These are phyloP conservation scores for Glycine latifolia DNA, from an alignment of 306 rosid genomes.

Conservation along the genomic window DNA sequence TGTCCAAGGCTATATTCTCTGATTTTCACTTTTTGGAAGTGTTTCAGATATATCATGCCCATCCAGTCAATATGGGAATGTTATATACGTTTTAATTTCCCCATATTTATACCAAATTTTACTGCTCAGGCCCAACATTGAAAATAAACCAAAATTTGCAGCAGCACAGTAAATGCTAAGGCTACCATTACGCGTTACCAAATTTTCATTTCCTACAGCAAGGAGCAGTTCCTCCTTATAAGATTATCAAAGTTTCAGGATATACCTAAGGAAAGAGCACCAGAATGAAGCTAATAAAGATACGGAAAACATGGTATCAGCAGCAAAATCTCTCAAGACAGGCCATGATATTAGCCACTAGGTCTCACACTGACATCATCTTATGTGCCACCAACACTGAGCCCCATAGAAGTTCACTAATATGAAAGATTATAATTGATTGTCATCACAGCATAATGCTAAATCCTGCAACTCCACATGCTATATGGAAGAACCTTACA, in stretches of 20 bases:
- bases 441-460: neutral
- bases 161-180: slow-evolving; percentile 11
- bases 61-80: slow-evolving; percentile 25
- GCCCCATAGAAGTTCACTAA: neutral
- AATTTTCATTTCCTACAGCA: slow-evolving; percentile 25
- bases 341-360: neutral
- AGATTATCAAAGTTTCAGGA: slow-evolving; percentile 1
- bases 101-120: slow-evolving; percentile 2
- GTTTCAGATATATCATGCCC: neutral
- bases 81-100: slow-evolving; percentile 11
- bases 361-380: too few species aligned
- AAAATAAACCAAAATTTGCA: slow-evolving; percentile 20
- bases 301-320: neutral
- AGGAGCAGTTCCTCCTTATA: neutral
- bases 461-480: slow-evolving; percentile 16
- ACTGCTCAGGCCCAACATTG: neutral
- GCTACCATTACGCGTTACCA: neutral
- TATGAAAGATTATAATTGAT: too few species aligned
- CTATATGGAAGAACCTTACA: neutral
- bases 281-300: neutral
- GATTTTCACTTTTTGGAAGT: neutral
- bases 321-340: neutral
- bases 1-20: neutral
- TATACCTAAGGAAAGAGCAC: slow-evolving; percentile 2
- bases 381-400: neutral